These are phyloP conservation scores for Trapa bicornis DNA, from an alignment of 345 rosid genomes.

Conservation along the genomic window DNA sequence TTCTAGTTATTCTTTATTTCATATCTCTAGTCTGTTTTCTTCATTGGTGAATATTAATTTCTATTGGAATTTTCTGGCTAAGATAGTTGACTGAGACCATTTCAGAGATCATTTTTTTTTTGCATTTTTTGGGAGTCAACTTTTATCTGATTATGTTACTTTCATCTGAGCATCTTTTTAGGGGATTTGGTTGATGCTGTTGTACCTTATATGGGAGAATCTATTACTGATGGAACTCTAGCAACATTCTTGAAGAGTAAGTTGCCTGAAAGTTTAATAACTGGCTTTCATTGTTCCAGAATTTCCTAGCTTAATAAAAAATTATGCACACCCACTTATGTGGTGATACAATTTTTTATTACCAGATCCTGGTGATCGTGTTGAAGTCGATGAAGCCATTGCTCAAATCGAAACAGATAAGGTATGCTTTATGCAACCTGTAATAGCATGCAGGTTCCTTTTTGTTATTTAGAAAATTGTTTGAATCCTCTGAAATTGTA, in stretches of 20 bases:
- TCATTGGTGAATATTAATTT: no score
- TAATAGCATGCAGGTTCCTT: neutral
- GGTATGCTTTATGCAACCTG: slow-evolving; percentile 22
- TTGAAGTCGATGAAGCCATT: slow-evolving; percentile 74
- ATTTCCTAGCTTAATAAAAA: neutral
- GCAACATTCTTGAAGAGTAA: slow-evolving; percentile 62
- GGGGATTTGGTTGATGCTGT: slow-evolving; percentile 58
- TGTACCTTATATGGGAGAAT: slow-evolving; percentile 89
- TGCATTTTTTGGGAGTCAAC: no score
- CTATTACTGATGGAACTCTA: slow-evolving; percentile 73
- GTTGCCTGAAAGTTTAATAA: slow-evolving; percentile 8
- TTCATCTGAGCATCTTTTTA: slow-evolving; percentile 7
- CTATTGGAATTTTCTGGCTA: no score
- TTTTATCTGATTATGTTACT: no score
- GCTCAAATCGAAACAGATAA: slow-evolving; percentile 98
- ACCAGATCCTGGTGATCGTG: slow-evolving; percentile 89
- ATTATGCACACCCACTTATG: neutral
- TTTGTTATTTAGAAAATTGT: neutral
- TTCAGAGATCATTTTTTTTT: no score
- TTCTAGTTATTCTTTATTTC: no score
- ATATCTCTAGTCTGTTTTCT: neutral
- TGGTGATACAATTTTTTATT: neutral
- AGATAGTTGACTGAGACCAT: neutral
- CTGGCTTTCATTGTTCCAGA: no score
- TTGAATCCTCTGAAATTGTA: neutral